Conservation (phyloP, 352 stramenopile genomes). For the Phytophthora pini region DNA sequence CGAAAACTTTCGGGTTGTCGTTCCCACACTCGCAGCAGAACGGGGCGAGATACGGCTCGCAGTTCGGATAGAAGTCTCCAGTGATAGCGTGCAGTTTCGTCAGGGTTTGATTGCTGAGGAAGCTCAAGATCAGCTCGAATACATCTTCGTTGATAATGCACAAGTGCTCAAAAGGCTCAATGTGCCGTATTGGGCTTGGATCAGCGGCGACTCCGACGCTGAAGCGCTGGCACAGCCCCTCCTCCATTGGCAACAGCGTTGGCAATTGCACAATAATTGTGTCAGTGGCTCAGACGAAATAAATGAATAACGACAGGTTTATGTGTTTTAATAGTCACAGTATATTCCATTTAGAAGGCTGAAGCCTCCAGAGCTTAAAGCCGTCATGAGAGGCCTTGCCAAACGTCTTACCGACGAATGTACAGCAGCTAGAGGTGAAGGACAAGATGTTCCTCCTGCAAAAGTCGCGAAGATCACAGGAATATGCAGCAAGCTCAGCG, state of each 20-base stretch:
- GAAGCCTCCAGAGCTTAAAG: no score
- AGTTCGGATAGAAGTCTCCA: slow-evolving; percentile 10
- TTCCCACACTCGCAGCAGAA: slow-evolving; percentile 16
- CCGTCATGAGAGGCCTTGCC: no score
- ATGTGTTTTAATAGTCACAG: no score
- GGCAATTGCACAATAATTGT: not conserved
- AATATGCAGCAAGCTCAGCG: no score
- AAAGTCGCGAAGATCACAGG: slow-evolving; percentile 7
- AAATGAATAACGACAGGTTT: no score
- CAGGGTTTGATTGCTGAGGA: slow-evolving; percentile 18
- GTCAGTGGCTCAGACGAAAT: no score
- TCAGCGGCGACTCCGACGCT: not conserved
- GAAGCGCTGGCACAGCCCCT: not conserved
- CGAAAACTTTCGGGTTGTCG: slow-evolving; percentile 14
- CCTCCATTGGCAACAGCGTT: slow-evolving; percentile 1
- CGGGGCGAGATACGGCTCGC: slow-evolving; percentile 5
- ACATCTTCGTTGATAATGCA: slow-evolving; percentile 16
- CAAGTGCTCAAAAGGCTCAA: slow-evolving; percentile 6
- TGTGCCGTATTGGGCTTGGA: not conserved
- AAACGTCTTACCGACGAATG: not conserved
- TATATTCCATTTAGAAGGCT: no score
- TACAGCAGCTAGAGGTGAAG: not conserved
- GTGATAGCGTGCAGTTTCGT: slow-evolving; percentile 13
- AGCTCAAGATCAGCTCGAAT: slow-evolving; percentile 25
- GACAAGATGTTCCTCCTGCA: not conserved